Evolutionary conservation across 2,329 filamentous ascomycete genomes (phyloP), one percentile per base, ranked within the genome.

Genomic region (Pseudocercospora fuligena): DNA sequence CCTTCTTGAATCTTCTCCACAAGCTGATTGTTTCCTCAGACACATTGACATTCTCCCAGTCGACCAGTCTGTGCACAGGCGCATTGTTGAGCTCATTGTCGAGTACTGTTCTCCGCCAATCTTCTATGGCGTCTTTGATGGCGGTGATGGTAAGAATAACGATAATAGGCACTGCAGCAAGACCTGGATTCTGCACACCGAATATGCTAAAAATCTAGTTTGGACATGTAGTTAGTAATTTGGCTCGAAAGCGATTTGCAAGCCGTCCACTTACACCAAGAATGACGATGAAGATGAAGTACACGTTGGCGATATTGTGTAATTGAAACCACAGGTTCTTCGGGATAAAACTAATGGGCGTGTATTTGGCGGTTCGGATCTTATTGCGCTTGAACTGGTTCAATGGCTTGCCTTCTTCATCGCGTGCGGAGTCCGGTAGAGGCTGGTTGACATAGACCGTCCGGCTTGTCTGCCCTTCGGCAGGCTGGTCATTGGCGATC

Each of bases 261-360:
- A 2, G 11, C 21, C 5, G 47, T 19, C 27, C 51, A 56, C 94
- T 85, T 90, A 98, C 95, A 76, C 90, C 90, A 67, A 99, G 87
- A 77, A 99, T 97, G 78, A 97, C 94, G 74, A 94, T 87, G 82
- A 98, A 97, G 73, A 98, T 85, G 86, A 99, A 99, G 82, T 98
- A 99, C 62, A 98, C 90, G 80, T 99, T 99, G 77, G 95, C 95
- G 75, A 99, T 91, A 77, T 98, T 98, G 81, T 99, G 94, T 78
- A 99, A 98, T 80, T 99, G 96, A 71, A 97, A 92, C 89, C 90
- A 99, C 76, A 99, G 78, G 80, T 99, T 98, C 83, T 98, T 98
- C 14, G 95, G 95, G 29, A 99, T 80, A 80, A 99, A 99, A 67
- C 92, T 97, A 70, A 99, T 80, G 8, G 96, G 91, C 7, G 95